A percentile compares a stretch with the other conserved stretches of the same genome.
Conservation (phyloP, 2,329 filamentous ascomycete species). For the Biscogniauxia sp. region DNA sequence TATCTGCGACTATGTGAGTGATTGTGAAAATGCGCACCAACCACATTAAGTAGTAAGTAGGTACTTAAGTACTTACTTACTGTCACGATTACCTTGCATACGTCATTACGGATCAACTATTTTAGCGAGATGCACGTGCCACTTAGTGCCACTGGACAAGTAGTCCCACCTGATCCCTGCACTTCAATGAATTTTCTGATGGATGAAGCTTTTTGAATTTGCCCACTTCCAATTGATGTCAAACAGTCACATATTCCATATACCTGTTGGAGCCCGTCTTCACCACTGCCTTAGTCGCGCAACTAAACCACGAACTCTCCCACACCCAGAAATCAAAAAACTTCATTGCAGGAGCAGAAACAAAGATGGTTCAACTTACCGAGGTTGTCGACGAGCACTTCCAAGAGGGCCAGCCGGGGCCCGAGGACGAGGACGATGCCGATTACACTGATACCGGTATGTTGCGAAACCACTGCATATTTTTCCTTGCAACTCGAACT, state of each 20-base stretch:
- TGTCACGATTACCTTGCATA: too few relatives aligned
- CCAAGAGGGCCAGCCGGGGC: slow-evolving; percentile 64
- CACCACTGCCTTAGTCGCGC: background rate
- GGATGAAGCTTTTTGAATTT: background rate
- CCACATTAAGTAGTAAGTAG: too few relatives aligned
- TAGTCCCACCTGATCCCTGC: background rate
- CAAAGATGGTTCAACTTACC: slow-evolving; percentile 90
- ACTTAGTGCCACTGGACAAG: background rate
- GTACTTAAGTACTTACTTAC: too few relatives aligned
- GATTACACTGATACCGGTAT: slow-evolving; percentile 93
- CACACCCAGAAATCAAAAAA: background rate
- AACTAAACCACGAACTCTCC: background rate
- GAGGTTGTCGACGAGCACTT: slow-evolving; percentile 98
- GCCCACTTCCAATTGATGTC: background rate
- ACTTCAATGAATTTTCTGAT: slow-evolving; percentile 1
- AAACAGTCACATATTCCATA: background rate
- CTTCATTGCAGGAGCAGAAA: slow-evolving; percentile 10
- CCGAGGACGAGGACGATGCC: slow-evolving; percentile 68
- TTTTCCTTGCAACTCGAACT: background rate
- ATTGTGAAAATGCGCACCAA: too few relatives aligned
- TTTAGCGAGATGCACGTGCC: background rate
- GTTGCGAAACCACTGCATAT: slow-evolving; percentile 24
- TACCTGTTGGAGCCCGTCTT: background rate
- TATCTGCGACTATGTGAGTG: too few relatives aligned
- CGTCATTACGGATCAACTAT: background rate